Percentiles rank a stretch among this genome's conserved stretches.
Conservation (phyloP, 805 yeast genomes). For the Sungouiella thailandica region DNA sequence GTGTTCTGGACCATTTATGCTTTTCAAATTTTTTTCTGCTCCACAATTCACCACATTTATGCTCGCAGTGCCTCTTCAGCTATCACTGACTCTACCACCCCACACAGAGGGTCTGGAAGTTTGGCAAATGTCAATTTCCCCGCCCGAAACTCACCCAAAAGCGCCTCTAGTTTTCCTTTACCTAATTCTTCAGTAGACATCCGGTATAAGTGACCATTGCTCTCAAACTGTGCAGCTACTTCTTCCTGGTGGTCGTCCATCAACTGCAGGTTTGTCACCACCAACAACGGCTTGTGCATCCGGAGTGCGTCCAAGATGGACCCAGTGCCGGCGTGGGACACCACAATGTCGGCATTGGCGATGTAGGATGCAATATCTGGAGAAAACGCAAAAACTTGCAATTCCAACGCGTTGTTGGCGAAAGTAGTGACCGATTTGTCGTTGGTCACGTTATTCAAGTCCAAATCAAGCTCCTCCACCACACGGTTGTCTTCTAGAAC, state of each 20-base stretch:
- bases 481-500: conserved; percentile 12
- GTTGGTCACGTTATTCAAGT: conserved; percentile 11
- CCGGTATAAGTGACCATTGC: conserved; percentile 6
- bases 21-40: too few species aligned
- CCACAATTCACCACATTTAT: too few species aligned
- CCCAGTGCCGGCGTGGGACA: conserved; percentile 92
- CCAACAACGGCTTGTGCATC: conserved; percentile 50
- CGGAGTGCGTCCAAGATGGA: conserved; percentile 78
- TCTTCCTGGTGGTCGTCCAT: conserved; percentile 32
- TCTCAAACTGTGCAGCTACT: conserved; percentile 12
- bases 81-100: conserved; percentile 6
- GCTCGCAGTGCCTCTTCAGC: conserved; percentile 5
- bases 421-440: conserved; percentile 13
- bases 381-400: conserved; percentile 27
- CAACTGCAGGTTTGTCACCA: conserved; percentile 64
- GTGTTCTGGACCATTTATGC: too few species aligned
- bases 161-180: conserved; percentile 5
- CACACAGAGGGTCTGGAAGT: conserved; percentile 10
- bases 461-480: conserved; percentile 8
- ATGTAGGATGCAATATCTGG: conserved; percentile 34
- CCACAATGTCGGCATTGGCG: conserved; percentile 48
- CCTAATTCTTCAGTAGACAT: conserved; percentile 5
- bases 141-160: conserved; percentile 4
- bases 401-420: conserved; percentile 6
- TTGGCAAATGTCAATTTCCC: conserved; percentile 5